phyloP scores from a whole-genome alignment of 805 yeast genomes.

The Candida fluviatilis region DNA sequence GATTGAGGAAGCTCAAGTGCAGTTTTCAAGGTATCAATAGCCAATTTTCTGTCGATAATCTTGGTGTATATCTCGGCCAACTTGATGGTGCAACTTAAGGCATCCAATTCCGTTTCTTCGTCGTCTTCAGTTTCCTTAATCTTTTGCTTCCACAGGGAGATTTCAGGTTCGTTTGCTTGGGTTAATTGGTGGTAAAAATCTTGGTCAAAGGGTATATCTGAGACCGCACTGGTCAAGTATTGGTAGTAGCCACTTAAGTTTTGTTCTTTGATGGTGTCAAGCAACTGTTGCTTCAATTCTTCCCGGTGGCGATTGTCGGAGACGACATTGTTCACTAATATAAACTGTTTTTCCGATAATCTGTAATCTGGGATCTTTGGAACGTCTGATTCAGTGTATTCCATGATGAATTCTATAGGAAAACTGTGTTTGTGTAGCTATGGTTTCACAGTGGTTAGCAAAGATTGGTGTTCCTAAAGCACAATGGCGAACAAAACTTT shows the following conservation, averaged over 20 bases:
- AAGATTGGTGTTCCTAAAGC: too few relatives aligned
- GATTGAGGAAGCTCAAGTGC: constrained; percentile 79
- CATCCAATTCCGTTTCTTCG: constrained; percentile 84
- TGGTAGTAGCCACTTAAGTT: constrained; percentile 82
- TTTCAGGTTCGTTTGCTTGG: constrained; percentile 51
- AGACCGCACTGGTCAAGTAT: constrained; percentile 43
- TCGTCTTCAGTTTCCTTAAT: constrained; percentile 55
- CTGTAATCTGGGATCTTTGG: constrained; percentile 74
- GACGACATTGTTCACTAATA: constrained; percentile 39
- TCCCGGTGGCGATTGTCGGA: constrained; percentile 12
- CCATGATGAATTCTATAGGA: constrained; percentile 16
- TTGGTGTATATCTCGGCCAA: constrained; percentile 85
- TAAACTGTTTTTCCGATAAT: constrained; percentile 77
- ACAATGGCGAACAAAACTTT: too few relatives aligned
- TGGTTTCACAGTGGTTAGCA: too few relatives aligned
- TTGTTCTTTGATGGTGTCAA: constrained; percentile 51
- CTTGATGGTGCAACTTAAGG: constrained; percentile 68
- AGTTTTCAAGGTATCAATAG: constrained; percentile 60
- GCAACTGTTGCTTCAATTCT: constrained; percentile 47
- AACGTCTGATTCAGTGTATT: constrained; percentile 42
- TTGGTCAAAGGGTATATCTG: constrained; percentile 56
- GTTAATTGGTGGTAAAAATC: constrained; percentile 47
- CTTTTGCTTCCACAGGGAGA: constrained; percentile 50
- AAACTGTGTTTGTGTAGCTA: background rate
- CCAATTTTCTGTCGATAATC: constrained; percentile 77